These are phyloP conservation scores for Russula brevipes DNA, from an alignment of 768 basidiomycete genomes.

Conservation along the genomic window DNA sequence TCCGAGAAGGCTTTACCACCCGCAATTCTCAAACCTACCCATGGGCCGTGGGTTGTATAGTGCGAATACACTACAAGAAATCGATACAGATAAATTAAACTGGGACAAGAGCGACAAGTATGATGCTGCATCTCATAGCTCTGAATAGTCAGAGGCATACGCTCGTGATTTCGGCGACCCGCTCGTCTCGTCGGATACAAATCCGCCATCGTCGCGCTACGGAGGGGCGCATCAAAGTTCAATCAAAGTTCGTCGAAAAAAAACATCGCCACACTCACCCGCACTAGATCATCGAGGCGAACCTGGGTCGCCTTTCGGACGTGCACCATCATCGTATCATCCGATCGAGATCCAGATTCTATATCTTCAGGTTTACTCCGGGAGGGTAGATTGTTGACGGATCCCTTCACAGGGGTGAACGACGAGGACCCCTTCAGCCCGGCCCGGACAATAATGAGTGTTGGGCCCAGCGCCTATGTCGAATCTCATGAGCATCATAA, in stretches of 20 bases:
- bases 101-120: too few species aligned
- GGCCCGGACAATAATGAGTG: constrained; percentile 7
- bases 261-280: not conserved
- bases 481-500: not conserved
- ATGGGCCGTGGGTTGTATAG: too few species aligned
- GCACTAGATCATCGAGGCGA: not conserved
- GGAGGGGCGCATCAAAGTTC: not conserved
- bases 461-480: constrained; percentile 12
- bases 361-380: not conserved
- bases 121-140: not conserved
- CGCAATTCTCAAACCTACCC: too few species aligned
- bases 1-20: too few species aligned
- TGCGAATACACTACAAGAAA: not conserved
- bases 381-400: not conserved
- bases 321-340: not conserved
- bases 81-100: not conserved
- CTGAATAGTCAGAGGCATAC: not conserved
- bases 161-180: not conserved
- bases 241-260: not conserved
- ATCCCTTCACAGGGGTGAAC: not conserved
- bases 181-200: not conserved
- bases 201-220: not conserved
- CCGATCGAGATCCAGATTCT: not conserved
- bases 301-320: constrained; percentile 6
- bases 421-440: constrained; percentile 1